A percentile compares a stretch with the other conserved stretches of the same genome.
These are phyloP conservation scores for Aspergillus felis DNA, from an alignment of 2,329 filamentous ascomycete genomes.

Conservation along the genomic window DNA sequence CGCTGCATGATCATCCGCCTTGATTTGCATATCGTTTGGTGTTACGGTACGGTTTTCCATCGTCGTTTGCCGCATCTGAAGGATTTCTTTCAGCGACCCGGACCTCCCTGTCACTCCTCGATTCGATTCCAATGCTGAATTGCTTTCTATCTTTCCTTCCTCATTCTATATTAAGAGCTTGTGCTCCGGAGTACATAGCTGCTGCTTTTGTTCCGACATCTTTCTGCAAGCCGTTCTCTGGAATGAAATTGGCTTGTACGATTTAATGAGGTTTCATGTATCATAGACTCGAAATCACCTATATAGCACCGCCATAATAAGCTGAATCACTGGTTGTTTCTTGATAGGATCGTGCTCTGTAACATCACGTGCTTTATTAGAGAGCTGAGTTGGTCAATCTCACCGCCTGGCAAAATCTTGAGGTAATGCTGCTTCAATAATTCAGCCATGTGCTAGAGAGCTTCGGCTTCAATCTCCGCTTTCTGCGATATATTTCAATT, in stretches of 20 bases:
- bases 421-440: conserved; percentile 7
- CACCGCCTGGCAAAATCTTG: conserved; percentile 10
- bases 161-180: conserved; percentile 19
- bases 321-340: neutral
- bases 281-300: conserved; percentile 8
- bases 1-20: conserved; percentile 14
- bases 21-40: conserved; percentile 23
- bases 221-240: conserved; percentile 7
- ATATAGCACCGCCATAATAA: neutral
- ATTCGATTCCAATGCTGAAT: conserved; percentile 1
- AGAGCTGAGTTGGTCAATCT: neutral
- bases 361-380: neutral
- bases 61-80: neutral
- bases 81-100: neutral
- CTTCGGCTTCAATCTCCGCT: conserved; percentile 5
- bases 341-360: neutral
- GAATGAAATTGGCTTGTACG: conserved; percentile 3
- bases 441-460: conserved; percentile 8
- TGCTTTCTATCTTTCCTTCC: conserved; percentile 17
- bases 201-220: conserved; percentile 11
- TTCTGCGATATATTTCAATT: neutral
- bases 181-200: conserved; percentile 23
- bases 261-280: conserved; percentile 15
- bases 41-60: conserved; percentile 13
- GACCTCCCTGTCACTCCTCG: neutral